A percentile compares a stretch with the other conserved stretches of the same genome.
Conservation (phyloP, 805 yeast species). For the Tetrapisispora namnaoensis region DNA sequence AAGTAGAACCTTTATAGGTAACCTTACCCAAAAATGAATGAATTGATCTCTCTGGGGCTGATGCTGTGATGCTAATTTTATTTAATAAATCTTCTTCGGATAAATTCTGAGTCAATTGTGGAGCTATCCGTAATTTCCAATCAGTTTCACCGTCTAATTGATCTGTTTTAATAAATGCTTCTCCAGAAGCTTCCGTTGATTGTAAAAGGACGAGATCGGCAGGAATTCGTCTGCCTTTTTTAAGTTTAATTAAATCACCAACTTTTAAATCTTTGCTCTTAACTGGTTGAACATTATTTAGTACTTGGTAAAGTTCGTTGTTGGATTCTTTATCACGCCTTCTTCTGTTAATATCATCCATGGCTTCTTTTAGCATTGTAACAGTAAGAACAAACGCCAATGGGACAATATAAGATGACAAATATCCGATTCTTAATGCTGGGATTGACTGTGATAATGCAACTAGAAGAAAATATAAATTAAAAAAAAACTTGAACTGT, state of each 20-base stretch:
- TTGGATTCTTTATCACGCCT: constrained; percentile 86
- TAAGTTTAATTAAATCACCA: constrained; percentile 73
- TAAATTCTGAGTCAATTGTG: constrained; percentile 56
- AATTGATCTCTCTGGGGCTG: constrained; percentile 78
- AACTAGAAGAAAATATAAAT: constrained; percentile 81
- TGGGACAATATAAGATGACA: constrained; percentile 89
- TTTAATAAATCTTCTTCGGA: constrained; percentile 40
- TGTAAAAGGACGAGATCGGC: constrained; percentile 85
- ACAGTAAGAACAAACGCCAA: constrained; percentile 84
- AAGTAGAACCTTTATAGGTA: constrained; percentile 44
- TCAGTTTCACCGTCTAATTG: constrained; percentile 99
- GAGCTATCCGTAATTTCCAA: constrained; percentile 87
- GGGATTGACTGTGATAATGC: constrained; percentile 92
- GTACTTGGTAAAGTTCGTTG: constrained; percentile 67
- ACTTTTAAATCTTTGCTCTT: constrained; percentile 60
- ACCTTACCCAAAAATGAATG: constrained; percentile 73
- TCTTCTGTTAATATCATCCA: constrained; percentile 86
- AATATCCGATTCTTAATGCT: constrained; percentile 80
- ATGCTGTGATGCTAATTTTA: constrained; percentile 51
- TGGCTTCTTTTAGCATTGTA: constrained; percentile 92
- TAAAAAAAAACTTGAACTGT: constrained; percentile 95
- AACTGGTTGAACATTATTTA: constrained; percentile 36
- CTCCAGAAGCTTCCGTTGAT: constrained; percentile 75
- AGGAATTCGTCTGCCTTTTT: constrained; percentile 81
- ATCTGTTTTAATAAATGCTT: constrained; percentile 89